Conservation (phyloP, 495 filamentous ascomycete genomes). For the Daldinia grandis region DNA sequence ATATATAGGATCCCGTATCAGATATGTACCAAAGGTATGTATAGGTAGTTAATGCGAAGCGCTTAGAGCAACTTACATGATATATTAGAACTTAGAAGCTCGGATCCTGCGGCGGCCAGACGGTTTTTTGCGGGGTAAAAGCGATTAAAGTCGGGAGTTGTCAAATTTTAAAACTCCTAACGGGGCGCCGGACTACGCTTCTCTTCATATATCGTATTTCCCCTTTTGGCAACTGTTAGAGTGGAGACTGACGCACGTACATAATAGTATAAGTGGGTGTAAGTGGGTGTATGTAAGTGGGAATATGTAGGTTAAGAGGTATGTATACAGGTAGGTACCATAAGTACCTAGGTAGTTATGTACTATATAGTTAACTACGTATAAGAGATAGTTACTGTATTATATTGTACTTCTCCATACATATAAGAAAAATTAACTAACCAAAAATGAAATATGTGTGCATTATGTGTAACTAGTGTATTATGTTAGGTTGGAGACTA, state of each 20-base stretch:
- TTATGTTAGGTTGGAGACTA: too few species aligned
- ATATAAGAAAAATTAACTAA: not conserved
- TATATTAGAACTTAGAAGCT: not conserved
- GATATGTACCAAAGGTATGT: too few species aligned
- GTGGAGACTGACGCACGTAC: constrained; percentile 22
- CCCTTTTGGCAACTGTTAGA: constrained; percentile 36
- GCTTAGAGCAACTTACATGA: not conserved
- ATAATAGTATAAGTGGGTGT: constrained; percentile 7
- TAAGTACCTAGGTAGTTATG: too few species aligned
- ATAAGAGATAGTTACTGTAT: too few species aligned
- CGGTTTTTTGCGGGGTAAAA: constrained; percentile 39
- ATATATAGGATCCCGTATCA: not conserved
- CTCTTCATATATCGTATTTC: constrained; percentile 30
- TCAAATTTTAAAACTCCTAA: constrained; percentile 40
- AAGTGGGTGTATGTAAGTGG: constrained; percentile 9
- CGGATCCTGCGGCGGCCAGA: constrained; percentile 30
- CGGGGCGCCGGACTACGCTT: constrained; percentile 25
- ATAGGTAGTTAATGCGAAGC: not conserved
- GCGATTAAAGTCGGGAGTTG: constrained; percentile 38
- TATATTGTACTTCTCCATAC: not conserved
- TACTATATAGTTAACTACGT: too few species aligned
- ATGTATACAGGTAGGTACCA: too few species aligned
- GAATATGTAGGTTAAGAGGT: not conserved
- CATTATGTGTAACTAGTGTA: too few species aligned
- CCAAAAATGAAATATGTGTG: too few species aligned